Base-by-base conservation (phyloP, 176 grass and related monocot genomes). In the Juncus inflexus region DNA sequence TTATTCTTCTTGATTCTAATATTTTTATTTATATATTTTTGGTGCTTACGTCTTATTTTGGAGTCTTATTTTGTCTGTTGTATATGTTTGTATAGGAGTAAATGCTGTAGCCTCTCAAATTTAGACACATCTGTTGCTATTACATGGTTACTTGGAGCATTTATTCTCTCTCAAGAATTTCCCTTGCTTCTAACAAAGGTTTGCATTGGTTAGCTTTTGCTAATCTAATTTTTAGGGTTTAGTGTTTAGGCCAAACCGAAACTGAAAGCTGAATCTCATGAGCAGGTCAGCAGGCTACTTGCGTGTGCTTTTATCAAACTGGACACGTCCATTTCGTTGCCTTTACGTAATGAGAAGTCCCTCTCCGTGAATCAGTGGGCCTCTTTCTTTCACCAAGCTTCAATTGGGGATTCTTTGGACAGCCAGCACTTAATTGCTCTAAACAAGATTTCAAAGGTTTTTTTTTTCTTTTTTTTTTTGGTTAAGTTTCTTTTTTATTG, bases 101-200 rank as follows among this genome's bases (percentile, higher is more conserved):
- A 6, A 38, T 96, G 91, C 43, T 88, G 91, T 62, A 58, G 40
- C 62, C 83, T 96, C 62, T 79, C 66, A 50, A 88, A 67, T 58
- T 40, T 88, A 57, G 62, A 78, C 66, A 83, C 86, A 62, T 62
- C 71, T 55, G 67, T 79, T 68, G 55, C 85, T 50, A 75, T 28
- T 28, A 28, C 19, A 28, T 28, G 19, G 19, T 28, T 28, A 28
- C 19, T 28, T 28, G 1, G 19, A 76, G 81, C 87, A 58, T 96
- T 91, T 72, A 70, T 88, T 51, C 76, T 91, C 50, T 88, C 79
- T 36, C 67, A 43, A 70, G 76, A 96, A 56, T 75, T 69, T 11
- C 87, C 91, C 50, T 76, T 81, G 40, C 81, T 28, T 28, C 19
- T 28, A 28, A 28, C 19, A 28, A 28, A 28, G 19, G 19, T 28